Percentiles rank a stretch among this genome's conserved stretches.
Evolutionary conservation across 352 stramenopile genomes (phyloP).

Genomic region (Aphanomyces stellatus): DNA sequence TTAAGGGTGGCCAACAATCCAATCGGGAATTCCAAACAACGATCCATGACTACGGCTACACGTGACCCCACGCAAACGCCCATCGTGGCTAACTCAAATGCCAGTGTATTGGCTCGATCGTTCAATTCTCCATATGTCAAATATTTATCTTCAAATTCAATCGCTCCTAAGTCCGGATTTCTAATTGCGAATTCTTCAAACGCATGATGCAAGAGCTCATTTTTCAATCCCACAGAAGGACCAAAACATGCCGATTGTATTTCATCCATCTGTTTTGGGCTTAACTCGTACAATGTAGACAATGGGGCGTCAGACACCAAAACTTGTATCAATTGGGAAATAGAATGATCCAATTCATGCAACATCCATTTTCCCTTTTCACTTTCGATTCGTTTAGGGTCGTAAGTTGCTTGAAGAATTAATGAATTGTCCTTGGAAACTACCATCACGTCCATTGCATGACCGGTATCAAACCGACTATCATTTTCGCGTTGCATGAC

Average conservation of each 20-base stretch:
- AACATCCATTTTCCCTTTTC: background rate
- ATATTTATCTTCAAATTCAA: conserved; percentile 18
- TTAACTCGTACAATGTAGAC: background rate
- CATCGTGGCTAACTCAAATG: background rate
- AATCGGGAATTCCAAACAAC: background rate
- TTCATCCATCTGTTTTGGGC: background rate
- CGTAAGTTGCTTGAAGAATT: background rate
- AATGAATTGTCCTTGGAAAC: background rate
- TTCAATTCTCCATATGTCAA: conserved; percentile 30
- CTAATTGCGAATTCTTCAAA: background rate
- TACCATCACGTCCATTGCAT: background rate
- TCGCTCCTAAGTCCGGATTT: conserved; percentile 21
- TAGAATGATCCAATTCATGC: background rate
- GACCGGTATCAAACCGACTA: background rate
- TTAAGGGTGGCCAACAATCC: background rate
- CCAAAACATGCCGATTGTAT: background rate
- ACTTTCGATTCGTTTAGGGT: background rate
- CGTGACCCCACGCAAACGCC: background rate
- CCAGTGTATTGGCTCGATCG: background rate
- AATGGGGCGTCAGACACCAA: background rate
- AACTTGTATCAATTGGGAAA: background rate
- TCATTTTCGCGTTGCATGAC: background rate
- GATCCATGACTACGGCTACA: background rate
- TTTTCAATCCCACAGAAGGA: background rate
- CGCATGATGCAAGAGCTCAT: background rate